A percentile compares a stretch with the other conserved stretches of the same genome.
phyloP scores from a whole-genome alignment of 352 stramenopile species.

The Phytophthora vignae region DNA sequence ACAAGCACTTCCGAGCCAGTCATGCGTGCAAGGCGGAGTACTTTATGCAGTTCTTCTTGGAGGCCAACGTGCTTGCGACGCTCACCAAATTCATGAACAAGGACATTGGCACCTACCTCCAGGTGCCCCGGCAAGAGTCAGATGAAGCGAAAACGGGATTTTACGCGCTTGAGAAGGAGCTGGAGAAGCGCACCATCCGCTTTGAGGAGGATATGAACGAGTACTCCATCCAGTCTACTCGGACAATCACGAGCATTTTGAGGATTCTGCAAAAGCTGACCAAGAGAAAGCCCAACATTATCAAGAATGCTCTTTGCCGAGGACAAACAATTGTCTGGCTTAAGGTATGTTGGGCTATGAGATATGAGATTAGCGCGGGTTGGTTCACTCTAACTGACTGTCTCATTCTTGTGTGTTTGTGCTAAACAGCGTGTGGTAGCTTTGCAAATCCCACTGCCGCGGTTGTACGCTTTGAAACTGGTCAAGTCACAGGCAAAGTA shows the following conservation, averaged over 20 bases:
- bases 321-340: slow-evolving; percentile 83
- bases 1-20: slow-evolving; percentile 81
- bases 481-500: slow-evolving; percentile 90
- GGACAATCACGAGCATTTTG: slow-evolving; percentile 81
- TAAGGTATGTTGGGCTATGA: slow-evolving; percentile 48
- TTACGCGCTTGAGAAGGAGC: slow-evolving; percentile 63
- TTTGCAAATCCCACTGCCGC: slow-evolving; percentile 65
- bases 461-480: slow-evolving; percentile 84
- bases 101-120: slow-evolving; percentile 80
- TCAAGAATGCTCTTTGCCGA: slow-evolving; percentile 82
- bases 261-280: slow-evolving; percentile 86
- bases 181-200: slow-evolving; percentile 65
- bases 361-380: neutral
- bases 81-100: slow-evolving; percentile 91
- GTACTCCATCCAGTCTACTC: slow-evolving; percentile 68
- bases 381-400: slow-evolving; percentile 11
- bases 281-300: slow-evolving; percentile 87
- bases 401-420: neutral
- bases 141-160: slow-evolving; percentile 67
- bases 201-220: slow-evolving; percentile 79
- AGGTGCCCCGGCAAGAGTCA: slow-evolving; percentile 65
- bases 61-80: slow-evolving; percentile 74
- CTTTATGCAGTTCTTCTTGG: slow-evolving; percentile 83
- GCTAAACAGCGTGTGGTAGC: slow-evolving; percentile 67
- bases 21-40: slow-evolving; percentile 84